phyloP scores from a whole-genome alignment of 2,329 filamentous ascomycete genomes.

The Ophiostoma sp. region DNA sequence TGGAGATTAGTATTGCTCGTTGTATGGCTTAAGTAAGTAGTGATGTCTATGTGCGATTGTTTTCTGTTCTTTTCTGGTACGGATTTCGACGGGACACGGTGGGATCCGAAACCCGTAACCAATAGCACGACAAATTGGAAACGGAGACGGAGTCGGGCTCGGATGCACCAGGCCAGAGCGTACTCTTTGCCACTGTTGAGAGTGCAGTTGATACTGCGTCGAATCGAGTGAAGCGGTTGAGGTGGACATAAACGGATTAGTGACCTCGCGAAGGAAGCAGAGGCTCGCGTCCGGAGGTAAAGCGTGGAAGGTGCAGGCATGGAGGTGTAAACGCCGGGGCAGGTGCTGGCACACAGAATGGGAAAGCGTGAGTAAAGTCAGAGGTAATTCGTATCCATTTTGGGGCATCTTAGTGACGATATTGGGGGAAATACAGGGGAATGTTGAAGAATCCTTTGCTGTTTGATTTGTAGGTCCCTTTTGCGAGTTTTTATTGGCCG shows the following conservation, averaged over 20 bases:
- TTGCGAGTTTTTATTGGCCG: not conserved
- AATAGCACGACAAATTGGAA: not conserved
- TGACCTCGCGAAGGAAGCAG: not conserved
- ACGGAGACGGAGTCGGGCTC: slow-evolving; percentile 5
- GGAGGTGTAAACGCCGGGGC: not conserved
- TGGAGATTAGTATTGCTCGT: not conserved
- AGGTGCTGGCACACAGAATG: too few relatives aligned
- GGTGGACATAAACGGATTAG: not conserved
- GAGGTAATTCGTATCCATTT: not conserved
- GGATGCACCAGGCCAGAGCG: not conserved
- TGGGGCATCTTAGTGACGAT: not conserved
- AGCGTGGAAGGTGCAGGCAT: not conserved
- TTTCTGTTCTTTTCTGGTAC: not conserved
- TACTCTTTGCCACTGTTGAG: not conserved
- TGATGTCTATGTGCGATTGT: not conserved
- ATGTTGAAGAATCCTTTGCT: not conserved
- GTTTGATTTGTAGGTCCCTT: not conserved
- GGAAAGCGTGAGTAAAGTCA: not conserved
- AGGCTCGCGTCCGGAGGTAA: not conserved
- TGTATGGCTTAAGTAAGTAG: not conserved
- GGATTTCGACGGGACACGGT: not conserved
- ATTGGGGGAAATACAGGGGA: not conserved
- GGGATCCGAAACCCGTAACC: not conserved
- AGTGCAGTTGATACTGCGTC: not conserved
- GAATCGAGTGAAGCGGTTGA: not conserved